Evolutionary conservation across 2,329 filamentous ascomycete species (phyloP).

Genomic region (Aspergillus hortae): DNA sequence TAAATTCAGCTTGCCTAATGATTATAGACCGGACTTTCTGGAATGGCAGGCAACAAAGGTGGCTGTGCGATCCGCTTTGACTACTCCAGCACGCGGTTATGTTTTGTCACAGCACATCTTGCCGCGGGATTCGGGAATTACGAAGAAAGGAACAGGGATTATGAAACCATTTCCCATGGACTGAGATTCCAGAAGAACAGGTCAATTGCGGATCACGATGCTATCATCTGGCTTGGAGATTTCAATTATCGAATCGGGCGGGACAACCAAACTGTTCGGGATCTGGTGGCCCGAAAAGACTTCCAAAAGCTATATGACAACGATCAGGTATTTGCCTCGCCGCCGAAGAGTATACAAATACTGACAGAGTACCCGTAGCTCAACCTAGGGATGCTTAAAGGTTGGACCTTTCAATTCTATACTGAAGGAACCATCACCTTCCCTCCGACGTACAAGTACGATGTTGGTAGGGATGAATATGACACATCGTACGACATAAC

Average conservation of each 20-base stretch:
- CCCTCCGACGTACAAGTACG: conserved; percentile 92
- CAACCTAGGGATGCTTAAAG: conserved; percentile 94
- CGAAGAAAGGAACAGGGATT: conserved; percentile 92
- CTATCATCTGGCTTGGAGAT: conserved; percentile 92
- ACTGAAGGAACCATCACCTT: conserved; percentile 86
- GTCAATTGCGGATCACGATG: conserved; percentile 85
- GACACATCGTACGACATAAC: conserved; percentile 70
- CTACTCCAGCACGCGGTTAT: conserved; percentile 86
- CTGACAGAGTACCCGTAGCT: conserved; percentile 51
- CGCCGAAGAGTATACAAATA: conserved; percentile 1
- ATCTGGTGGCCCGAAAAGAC: conserved; percentile 68
- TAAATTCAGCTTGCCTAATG: not conserved
- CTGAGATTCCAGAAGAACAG: conserved; percentile 87
- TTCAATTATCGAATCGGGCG: conserved; percentile 98
- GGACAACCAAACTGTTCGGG: conserved; percentile 70
- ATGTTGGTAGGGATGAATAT: conserved; percentile 82
- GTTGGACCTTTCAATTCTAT: conserved; percentile 84
- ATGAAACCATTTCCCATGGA: conserved; percentile 80
- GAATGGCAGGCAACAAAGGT: conserved; percentile 97
- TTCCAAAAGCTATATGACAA: conserved; percentile 82
- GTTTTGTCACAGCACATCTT: conserved; percentile 93
- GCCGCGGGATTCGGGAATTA: conserved; percentile 96
- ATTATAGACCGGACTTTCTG: conserved; percentile 74
- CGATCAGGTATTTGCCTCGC: conserved; percentile 63
- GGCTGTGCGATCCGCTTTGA: conserved; percentile 95